Evolutionary conservation across 805 yeast species (phyloP), one percentile per base, ranked within the genome.

Genomic region (Yarrowia sp.): DNA sequence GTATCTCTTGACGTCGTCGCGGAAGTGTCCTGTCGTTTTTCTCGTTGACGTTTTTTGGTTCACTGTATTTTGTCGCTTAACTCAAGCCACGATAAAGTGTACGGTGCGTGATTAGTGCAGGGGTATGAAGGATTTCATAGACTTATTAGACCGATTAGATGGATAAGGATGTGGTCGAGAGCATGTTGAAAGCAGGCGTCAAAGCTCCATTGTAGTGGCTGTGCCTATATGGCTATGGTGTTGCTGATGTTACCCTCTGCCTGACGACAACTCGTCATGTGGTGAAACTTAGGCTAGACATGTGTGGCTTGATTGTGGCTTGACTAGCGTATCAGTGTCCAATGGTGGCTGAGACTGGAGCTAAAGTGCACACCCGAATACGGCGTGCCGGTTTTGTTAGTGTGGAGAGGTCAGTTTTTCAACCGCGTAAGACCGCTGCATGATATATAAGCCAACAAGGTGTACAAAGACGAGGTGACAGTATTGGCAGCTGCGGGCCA

Each of bases 51-150:
- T 35, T 16, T 36, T 53, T 38, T 53, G 7, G 11, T 53, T 45
- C 35, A 38, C 10, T 53, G 43, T 53, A 53, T 53, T 19, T 53
- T 53, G 59, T 53, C 59, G 59, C 59, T 38, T 53, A 56, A 56
- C 63, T 56, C 63, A 56, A 56, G 63, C 63, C 63, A 56, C 63
- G 63, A 56, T 56, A 15, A 56, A 42, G 63, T 56, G 40, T 42
- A 15, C 10, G 16, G 15, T 56, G 63, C 63, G 63, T 56, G 48
- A 56, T 26, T 56, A 56, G 63, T 56, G 63, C 63, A 56, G 63
- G 63, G 63, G 63, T 22, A 22, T 8, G 46, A 9, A 14, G 56
- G 42, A 26, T 8, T 40, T 40, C 12, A 22, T 40, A 22, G 45
- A 12, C 49, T n/a, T 10, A 11, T 10, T 4, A 38, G 41, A 10